phyloP scores from a whole-genome alignment of 108 stramenopile genomes.

The Fragilariopsis cylindrus region DNA sequence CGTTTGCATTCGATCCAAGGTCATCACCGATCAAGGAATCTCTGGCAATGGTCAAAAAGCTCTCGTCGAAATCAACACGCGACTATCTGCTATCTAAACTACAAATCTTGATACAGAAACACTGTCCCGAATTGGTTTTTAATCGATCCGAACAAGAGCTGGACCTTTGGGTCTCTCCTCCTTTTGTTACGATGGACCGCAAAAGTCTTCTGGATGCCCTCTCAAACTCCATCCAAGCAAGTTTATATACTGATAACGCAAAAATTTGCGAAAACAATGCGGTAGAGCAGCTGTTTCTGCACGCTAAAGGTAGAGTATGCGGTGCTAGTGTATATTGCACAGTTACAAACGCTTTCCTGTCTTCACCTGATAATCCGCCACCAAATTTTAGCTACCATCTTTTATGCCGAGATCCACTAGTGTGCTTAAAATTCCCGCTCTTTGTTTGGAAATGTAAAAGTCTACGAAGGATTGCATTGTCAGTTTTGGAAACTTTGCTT shows the following conservation, averaged over 20 bases:
- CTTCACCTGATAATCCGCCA: slow-evolving; percentile 41
- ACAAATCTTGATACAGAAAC: not conserved
- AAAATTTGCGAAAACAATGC: slow-evolving; percentile 35
- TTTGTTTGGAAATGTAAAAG: slow-evolving; percentile 55
- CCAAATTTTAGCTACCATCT: slow-evolving; percentile 47
- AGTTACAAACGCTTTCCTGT: slow-evolving; percentile 49
- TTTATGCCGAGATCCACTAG: slow-evolving; percentile 65
- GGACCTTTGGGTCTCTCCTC: not conserved
- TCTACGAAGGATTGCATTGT: slow-evolving; percentile 52
- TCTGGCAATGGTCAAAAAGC: not conserved
- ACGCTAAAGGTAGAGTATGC: slow-evolving; percentile 25
- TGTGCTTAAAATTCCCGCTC: slow-evolving; percentile 57
- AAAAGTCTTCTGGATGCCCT: slow-evolving; percentile 8
- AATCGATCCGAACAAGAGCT: slow-evolving; percentile 4
- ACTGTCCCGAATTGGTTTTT: slow-evolving; percentile 8
- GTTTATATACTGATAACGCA: not conserved
- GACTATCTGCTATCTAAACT: slow-evolving; percentile 7
- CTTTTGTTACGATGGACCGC: slow-evolving; percentile 19
- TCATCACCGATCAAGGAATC: slow-evolving; percentile 43
- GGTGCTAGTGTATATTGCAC: slow-evolving; percentile 43
- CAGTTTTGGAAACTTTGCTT: slow-evolving; percentile 43
- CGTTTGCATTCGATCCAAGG: slow-evolving; percentile 55
- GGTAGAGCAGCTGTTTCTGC: slow-evolving; percentile 52
- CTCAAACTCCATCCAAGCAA: not conserved
- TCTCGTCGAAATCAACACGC: not conserved